These are phyloP conservation scores for Vigna mungo DNA, from an alignment of 306 rosid genomes.

Conservation along the genomic window DNA sequence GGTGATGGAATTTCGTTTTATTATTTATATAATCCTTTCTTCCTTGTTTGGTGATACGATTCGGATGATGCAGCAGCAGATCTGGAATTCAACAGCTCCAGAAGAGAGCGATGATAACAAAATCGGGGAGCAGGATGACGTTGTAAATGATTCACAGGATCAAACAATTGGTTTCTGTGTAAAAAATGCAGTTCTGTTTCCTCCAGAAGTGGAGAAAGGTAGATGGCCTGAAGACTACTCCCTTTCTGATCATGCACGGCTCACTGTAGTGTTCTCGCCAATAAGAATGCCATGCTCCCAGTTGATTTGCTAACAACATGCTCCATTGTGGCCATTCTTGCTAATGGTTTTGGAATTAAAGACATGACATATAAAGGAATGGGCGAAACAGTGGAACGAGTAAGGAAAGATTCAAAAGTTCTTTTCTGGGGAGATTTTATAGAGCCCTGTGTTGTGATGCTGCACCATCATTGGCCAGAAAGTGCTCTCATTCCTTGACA, in stretches of 20 bases:
- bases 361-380: slow-evolving; percentile 25
- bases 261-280: slow-evolving; percentile 87
- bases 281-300: slow-evolving; percentile 83
- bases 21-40: not conserved
- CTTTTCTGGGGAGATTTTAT: slow-evolving; percentile 36
- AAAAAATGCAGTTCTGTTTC: slow-evolving; percentile 83
- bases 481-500: no score
- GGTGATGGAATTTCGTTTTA: not conserved
- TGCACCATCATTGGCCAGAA: not conserved
- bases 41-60: slow-evolving; percentile 37
- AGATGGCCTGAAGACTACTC: slow-evolving; percentile 92
- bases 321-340: slow-evolving; percentile 6
- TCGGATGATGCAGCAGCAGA: slow-evolving; percentile 70
- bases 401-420: slow-evolving; percentile 25
- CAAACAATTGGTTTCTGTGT: slow-evolving; percentile 81
- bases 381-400: slow-evolving; percentile 41
- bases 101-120: slow-evolving; percentile 58
- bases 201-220: slow-evolving; percentile 94
- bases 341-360: slow-evolving; percentile 35
- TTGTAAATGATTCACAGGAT: slow-evolving; percentile 53
- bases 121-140: slow-evolving; percentile 41
- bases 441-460: slow-evolving; percentile 34
- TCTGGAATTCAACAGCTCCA: slow-evolving; percentile 68
- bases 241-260: slow-evolving; percentile 94
- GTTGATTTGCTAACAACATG: slow-evolving; percentile 50